Evolutionary conservation across 2,329 filamentous ascomycete genomes (phyloP).

Genomic region (Fusarium sp.): DNA sequence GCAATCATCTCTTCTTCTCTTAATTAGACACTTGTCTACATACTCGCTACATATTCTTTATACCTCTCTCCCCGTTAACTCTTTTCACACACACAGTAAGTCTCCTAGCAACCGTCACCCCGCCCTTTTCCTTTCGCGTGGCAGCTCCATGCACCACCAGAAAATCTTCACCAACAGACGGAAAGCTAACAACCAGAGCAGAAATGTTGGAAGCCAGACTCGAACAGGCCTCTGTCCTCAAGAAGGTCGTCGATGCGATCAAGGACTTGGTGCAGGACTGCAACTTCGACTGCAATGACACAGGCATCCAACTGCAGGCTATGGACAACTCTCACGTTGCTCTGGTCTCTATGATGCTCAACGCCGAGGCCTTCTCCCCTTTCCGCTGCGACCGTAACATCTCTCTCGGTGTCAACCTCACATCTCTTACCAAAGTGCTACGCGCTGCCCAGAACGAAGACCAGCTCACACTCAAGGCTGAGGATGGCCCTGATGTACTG

Average conservation of each 20-base stretch:
- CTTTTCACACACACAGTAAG: slow-evolving; percentile 21
- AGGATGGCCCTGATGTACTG: slow-evolving; percentile 94
- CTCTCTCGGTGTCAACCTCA: slow-evolving; percentile 95
- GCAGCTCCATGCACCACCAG: slow-evolving; percentile 17
- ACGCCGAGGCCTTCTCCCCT: slow-evolving; percentile 91
- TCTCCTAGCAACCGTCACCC: slow-evolving; percentile 31
- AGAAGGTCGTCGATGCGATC: slow-evolving; percentile 99
- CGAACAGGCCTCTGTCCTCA: slow-evolving; percentile 91
- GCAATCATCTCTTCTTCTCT: background rate
- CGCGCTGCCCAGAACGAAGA: slow-evolving; percentile 95
- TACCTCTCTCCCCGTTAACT: background rate
- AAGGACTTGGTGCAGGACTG: slow-evolving; percentile 99
- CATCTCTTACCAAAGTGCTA: slow-evolving; percentile 95
- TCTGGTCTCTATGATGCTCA: slow-evolving; percentile 98
- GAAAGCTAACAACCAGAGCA: slow-evolving; percentile 44
- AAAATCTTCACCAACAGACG: slow-evolving; percentile 7
- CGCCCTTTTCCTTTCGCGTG: slow-evolving; percentile 26
- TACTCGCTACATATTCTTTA: background rate
- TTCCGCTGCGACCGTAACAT: slow-evolving; percentile 99
- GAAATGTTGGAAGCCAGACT: slow-evolving; percentile 96
- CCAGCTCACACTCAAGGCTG: slow-evolving; percentile 94
- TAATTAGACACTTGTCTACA: background rate
- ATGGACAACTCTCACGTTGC: slow-evolving; percentile 99
- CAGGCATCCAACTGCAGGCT: slow-evolving; percentile 95
- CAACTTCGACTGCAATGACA: slow-evolving; percentile 99